Percentiles rank a stretch among this genome's conserved stretches.
Evolutionary conservation across 805 yeast species (phyloP).

Genomic region (Hanseniaspora valbyensis): DNA sequence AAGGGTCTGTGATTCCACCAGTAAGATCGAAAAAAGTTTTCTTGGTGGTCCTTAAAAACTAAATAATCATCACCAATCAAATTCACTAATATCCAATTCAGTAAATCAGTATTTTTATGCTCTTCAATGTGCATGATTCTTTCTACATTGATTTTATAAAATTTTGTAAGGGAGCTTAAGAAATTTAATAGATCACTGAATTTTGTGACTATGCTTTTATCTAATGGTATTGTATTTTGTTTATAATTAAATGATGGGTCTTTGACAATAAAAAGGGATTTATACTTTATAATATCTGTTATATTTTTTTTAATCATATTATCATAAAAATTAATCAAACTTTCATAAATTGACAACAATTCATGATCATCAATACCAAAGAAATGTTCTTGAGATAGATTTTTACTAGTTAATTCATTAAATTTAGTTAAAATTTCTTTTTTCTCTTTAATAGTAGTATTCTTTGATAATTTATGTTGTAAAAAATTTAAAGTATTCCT

Average conservation of each 20-base stretch:
- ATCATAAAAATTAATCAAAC: not conserved
- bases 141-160: not conserved
- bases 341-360: not conserved
- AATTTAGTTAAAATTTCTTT: constrained; percentile 1
- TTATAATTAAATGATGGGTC: not conserved
- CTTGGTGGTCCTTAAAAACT: not conserved
- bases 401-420: not conserved
- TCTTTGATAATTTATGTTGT: not conserved
- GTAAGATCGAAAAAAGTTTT: constrained; percentile 11
- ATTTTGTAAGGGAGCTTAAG: constrained; percentile 3
- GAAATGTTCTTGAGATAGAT: not conserved
- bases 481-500: not conserved
- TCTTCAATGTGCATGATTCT: not conserved
- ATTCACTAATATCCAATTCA: constrained; percentile 8
- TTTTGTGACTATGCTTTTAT: not conserved
- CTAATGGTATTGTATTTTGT: not conserved
- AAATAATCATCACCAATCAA: constrained; percentile 7
- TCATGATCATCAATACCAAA: not conserved
- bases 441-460: constrained; percentile 1
- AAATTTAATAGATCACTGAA: constrained; percentile 5
- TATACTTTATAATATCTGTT: constrained; percentile 4
- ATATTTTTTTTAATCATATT: not conserved
- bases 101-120: not conserved
- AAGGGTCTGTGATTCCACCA: not conserved
- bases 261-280: not conserved